Conservation (phyloP, 176 grass and related monocot genomes). For the Puya raimondii region DNA sequence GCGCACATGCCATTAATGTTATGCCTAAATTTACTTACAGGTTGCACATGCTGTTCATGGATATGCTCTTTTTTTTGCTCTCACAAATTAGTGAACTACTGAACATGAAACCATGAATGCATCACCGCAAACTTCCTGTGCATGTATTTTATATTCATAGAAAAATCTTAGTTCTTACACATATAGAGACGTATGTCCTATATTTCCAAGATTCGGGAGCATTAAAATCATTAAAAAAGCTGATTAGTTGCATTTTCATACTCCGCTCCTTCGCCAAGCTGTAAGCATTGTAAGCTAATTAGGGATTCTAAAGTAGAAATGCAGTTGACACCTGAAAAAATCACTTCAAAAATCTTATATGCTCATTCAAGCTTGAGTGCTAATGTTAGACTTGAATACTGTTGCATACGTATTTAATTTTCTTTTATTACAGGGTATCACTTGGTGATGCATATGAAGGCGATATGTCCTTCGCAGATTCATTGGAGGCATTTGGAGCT, state of each 20-base stretch:
- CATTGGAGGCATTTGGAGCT: slow-evolving; percentile 84
- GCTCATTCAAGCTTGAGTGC: not conserved
- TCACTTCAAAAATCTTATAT: not conserved
- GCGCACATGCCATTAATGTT: not conserved
- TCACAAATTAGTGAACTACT: not conserved
- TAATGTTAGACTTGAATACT: not conserved
- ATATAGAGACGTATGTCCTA: too few species aligned
- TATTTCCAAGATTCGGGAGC: too few species aligned
- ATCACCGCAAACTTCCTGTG: too few species aligned
- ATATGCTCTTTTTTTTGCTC: not conserved
- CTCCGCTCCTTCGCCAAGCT: too few species aligned
- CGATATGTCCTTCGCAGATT: slow-evolving; percentile 72
- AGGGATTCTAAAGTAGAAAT: too few species aligned
- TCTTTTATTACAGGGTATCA: slow-evolving; percentile 46
- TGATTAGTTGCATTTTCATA: too few species aligned
- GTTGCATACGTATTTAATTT: slow-evolving; percentile 1
- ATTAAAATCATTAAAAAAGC: too few species aligned
- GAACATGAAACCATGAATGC: too few species aligned
- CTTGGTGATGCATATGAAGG: slow-evolving; percentile 77
- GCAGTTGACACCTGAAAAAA: too few species aligned
- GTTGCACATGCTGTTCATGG: not conserved
- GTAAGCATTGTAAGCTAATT: too few species aligned
- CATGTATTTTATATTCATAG: too few species aligned
- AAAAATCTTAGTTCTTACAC: too few species aligned
- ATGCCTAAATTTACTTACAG: not conserved